These are phyloP conservation scores for Coemansia sp. DNA, from an alignment of 192 early-diverging fungal genomes.

Conservation along the genomic window DNA sequence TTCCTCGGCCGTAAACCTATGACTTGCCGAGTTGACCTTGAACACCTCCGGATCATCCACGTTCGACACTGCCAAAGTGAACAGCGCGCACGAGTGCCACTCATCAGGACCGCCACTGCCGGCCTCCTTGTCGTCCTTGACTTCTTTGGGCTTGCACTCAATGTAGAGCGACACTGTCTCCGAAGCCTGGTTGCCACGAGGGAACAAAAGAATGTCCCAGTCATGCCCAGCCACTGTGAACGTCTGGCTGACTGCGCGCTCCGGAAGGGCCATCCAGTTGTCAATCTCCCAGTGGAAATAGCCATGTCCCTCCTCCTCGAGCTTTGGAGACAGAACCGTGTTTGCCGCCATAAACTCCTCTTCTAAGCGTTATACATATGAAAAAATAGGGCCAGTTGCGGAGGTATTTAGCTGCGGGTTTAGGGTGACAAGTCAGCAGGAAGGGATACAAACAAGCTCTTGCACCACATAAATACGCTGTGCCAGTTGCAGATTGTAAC, in stretches of 20 bases:
- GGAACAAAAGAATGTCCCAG: constrained; percentile 89
- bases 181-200: constrained; percentile 76
- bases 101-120: constrained; percentile 19
- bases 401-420: not conserved
- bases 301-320: constrained; percentile 41
- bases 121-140: constrained; percentile 21
- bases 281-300: constrained; percentile 53
- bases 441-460: not conserved
- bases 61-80: constrained; percentile 79
- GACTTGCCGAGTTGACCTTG: constrained; percentile 63
- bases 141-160: constrained; percentile 76
- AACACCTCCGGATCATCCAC: constrained; percentile 66
- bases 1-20: constrained; percentile 83
- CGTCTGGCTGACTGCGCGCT: constrained; percentile 32
- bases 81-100: constrained; percentile 87
- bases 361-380: constrained; percentile 22
- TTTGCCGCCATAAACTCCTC: constrained; percentile 33
- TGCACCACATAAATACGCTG: not conserved
- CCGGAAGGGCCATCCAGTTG: constrained; percentile 41
- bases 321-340: constrained; percentile 12
- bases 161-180: constrained; percentile 85
- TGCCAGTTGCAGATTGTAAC: constrained; percentile 2
- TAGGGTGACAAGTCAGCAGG: constrained; percentile 6
- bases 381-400: not conserved
- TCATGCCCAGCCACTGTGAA: constrained; percentile 50